Evolutionary conservation across 345 rosid genomes (phyloP).

Genomic region (Melaleuca alternifolia): DNA sequence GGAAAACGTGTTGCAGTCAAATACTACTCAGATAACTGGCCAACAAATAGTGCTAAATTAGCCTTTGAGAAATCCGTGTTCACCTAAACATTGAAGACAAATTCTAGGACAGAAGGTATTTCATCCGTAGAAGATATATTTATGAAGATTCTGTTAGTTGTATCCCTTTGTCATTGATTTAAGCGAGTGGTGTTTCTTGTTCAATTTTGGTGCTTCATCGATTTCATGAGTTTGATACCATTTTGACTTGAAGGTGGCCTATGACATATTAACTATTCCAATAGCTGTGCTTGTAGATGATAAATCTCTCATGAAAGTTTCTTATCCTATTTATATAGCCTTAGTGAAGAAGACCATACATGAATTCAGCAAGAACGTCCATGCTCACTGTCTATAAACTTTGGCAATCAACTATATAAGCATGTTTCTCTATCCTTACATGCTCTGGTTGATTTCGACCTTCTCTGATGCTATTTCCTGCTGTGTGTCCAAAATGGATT

Average conservation of each 20-base stretch:
- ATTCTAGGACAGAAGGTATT: constrained; percentile 82
- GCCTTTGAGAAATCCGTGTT: constrained; percentile 69
- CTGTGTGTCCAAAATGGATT: neutral
- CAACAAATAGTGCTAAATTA: constrained; percentile 60
- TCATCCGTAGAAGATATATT: neutral
- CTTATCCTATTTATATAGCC: neutral
- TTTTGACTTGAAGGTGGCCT: neutral
- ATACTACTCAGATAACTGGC: constrained; percentile 88
- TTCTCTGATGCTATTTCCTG: neutral
- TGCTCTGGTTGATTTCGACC: neutral
- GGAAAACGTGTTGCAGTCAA: constrained; percentile 90
- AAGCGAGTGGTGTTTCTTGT: neutral
- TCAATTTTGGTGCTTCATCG: neutral
- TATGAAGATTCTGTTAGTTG: neutral
- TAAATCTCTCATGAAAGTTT: neutral
- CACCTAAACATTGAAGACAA: constrained; percentile 68
- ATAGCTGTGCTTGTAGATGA: neutral
- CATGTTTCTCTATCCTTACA: neutral
- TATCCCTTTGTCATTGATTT: neutral
- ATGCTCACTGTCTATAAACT: neutral
- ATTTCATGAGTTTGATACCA: neutral
- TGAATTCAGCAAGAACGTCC: neutral
- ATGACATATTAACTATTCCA: neutral
- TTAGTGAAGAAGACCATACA: neutral
- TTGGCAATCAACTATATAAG: neutral